A percentile compares a stretch with the other conserved stretches of the same genome.
These are phyloP conservation scores for Climacium dendroides DNA, from an alignment of 225 moss, liverwort and hornwort species.

Conservation along the genomic window DNA sequence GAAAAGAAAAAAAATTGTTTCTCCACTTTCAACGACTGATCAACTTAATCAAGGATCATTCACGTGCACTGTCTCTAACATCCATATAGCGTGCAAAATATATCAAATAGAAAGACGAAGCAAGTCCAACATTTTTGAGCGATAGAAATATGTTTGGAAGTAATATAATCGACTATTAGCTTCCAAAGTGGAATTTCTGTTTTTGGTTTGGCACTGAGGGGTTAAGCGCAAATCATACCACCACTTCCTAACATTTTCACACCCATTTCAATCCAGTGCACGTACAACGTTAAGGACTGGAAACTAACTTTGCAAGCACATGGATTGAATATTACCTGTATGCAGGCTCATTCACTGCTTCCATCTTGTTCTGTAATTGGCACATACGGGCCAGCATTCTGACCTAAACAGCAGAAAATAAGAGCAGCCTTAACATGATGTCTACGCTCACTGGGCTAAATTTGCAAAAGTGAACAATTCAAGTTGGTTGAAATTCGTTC, in stretches of 20 bases:
- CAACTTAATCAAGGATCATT: not conserved
- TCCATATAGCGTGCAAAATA: not conserved
- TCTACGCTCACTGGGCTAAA: not conserved
- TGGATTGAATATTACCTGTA: slow-evolving; percentile 40
- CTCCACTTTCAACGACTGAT: not conserved
- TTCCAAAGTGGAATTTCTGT: not conserved
- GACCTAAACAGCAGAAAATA: slow-evolving; percentile 33
- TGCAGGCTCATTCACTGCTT: slow-evolving; percentile 77
- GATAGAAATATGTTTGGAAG: not conserved
- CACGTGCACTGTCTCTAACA: not conserved
- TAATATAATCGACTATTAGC: not conserved
- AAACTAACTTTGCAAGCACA: not conserved
- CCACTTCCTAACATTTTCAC: not conserved
- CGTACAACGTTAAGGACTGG: not conserved
- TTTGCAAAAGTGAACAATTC: not conserved
- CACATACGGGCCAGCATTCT: slow-evolving; percentile 99
- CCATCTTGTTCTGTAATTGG: slow-evolving; percentile 99
- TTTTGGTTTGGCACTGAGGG: not conserved
- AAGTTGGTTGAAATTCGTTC: not conserved
- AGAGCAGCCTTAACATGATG: not conserved
- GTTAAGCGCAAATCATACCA: not conserved
- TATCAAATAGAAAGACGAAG: not conserved
- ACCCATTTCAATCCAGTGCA: not conserved
- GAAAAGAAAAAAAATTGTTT: not conserved
- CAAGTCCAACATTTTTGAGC: not conserved